Base-by-base conservation (phyloP, 2,329 filamentous ascomycete genomes). In the Helotiales sp. region DNA sequence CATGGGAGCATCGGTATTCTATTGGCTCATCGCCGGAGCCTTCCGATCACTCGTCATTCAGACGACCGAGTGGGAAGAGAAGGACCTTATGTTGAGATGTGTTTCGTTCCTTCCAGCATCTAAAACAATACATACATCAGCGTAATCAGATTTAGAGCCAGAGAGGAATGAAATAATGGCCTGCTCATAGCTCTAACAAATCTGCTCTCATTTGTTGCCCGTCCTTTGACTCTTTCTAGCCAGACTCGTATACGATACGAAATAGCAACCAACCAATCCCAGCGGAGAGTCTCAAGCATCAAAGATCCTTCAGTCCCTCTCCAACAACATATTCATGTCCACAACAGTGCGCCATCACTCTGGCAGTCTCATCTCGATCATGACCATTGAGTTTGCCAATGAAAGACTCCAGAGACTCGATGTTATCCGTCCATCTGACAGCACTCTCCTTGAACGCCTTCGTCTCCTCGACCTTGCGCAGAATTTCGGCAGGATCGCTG, bases 251-350 rank as follows among this genome's bases (percentile, higher is more conserved):
- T 7, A 44, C 27, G 40, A 44, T 24, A 44, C 12, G 22, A 13
- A n/a, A n/a, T n/a, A n/a, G n/a, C n/a, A n/a, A n/a, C n/a, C n/a
- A n/a, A n/a, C n/a, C n/a, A n/a, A n/a, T n/a, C n/a, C n/a, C n/a
- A n/a, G n/a, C n/a, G n/a, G n/a, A n/a, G n/a, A n/a, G n/a, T n/a
- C n/a, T n/a, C n/a, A n/a, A 10, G 36, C 17, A 44, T 63, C 54
- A 68, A n/a, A 73, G 64, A 58, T 75, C 78, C 58, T 69, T 75
- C 63, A 81, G 69, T 17, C 76, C 74, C 38, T 75, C 74, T 46
- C 78, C 78, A 54, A 78, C 72, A 34, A 77, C 73, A 62, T 74
- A 81, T 64, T 82, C 78, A 19, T 77, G 75, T 2, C 74, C 77
- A 57, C 81, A 82, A 22, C 71, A 68, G 33, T 61, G 59, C 57